Base-by-base conservation (phyloP, 139 green algal species). In the Coelastrella sp. region DNA sequence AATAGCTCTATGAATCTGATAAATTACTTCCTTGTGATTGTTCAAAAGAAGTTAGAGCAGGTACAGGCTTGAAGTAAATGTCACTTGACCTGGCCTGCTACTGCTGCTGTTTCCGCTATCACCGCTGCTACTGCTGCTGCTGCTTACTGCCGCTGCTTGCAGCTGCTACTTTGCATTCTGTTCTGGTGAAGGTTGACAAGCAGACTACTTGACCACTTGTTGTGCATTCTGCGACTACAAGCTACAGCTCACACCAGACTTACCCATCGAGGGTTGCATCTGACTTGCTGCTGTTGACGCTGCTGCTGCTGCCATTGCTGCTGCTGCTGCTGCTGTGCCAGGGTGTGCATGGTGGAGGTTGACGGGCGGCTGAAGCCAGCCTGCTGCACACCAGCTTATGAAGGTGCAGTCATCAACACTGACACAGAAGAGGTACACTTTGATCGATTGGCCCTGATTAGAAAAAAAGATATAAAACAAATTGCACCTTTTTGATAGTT, bases 301-400 rank as follows among this genome's bases (percentile, higher is more conserved):
- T 78, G 70, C 70, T 85, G 79, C 56, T 73, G 79, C 58, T 85
- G 79, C 58, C 20, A 15, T 49, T 73, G 57, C 49, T 85, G 79
- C 58, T 68, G 56, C 58, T 68, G 79, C 56, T 87, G 82, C 82
- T 87, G 82, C 63, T 87, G 60, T 12, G n/a, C n/a, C 88, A 92
- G 93, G 14, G 80, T 95, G 68, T 95, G 93, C 86, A 57, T 92
- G 78, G 93, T 95, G 27, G 90, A 95, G 72, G 87, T 84, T 6
- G 84, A 91, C 58, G 68, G 84, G 49, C 24, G 35, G 4, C 56
- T 94, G 8, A 86, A 92, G 79, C 92, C 93, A 22, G 93, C 93
- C 7, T 95, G 93, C 87, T 92, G 88, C 58, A 95, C 93, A 24
- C 90, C 84, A 11, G 87, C 91, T 14, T 81, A 59, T 68, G 87